Evolutionary conservation across 2,329 filamentous ascomycete genomes (phyloP).

Genomic region (Colletotrichum neosansevieriae): DNA sequence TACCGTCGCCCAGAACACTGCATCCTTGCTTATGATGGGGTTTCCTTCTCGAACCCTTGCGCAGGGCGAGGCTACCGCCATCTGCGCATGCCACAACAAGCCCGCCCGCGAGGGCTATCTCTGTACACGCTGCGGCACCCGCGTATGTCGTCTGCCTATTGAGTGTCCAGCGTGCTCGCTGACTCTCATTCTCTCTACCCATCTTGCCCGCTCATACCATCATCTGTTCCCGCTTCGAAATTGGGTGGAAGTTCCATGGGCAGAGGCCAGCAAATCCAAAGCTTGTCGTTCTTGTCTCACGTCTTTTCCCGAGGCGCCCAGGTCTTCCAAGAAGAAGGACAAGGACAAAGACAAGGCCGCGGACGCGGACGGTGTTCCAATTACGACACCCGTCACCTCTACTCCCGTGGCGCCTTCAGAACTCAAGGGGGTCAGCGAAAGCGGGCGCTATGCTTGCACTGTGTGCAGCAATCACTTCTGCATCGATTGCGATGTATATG

Average conservation of each 20-base stretch:
- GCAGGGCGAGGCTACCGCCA: slow-evolving; percentile 71
- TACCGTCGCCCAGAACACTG: slow-evolving; percentile 67
- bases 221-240: slow-evolving; percentile 91
- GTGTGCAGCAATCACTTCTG: slow-evolving; percentile 94
- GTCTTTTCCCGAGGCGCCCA: slow-evolving; percentile 71
- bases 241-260: slow-evolving; percentile 92
- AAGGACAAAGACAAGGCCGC: slow-evolving; percentile 36
- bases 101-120: slow-evolving; percentile 87
- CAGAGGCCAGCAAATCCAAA: slow-evolving; percentile 69
- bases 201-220: slow-evolving; percentile 92
- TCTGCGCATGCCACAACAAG: slow-evolving; percentile 92
- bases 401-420: slow-evolving; percentile 41
- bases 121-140: slow-evolving; percentile 88
- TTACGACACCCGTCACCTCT: slow-evolving; percentile 42
- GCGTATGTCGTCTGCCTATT: slow-evolving; percentile 89
- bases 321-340: slow-evolving; percentile 41
- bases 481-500: slow-evolving; percentile 97
- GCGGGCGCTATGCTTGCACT: slow-evolving; percentile 87
- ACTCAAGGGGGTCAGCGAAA: slow-evolving; percentile 81
- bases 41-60: slow-evolving; percentile 91
- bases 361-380: slow-evolving; percentile 28
- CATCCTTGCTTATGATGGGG: slow-evolving; percentile 93
- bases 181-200: slow-evolving; percentile 93
- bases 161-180: slow-evolving; percentile 93
- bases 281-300: slow-evolving; percentile 85